A percentile compares a stretch with the other conserved stretches of the same genome.
Evolutionary conservation across 2,329 filamentous ascomycete genomes (phyloP).

Genomic region (Fusarium multiceps): DNA sequence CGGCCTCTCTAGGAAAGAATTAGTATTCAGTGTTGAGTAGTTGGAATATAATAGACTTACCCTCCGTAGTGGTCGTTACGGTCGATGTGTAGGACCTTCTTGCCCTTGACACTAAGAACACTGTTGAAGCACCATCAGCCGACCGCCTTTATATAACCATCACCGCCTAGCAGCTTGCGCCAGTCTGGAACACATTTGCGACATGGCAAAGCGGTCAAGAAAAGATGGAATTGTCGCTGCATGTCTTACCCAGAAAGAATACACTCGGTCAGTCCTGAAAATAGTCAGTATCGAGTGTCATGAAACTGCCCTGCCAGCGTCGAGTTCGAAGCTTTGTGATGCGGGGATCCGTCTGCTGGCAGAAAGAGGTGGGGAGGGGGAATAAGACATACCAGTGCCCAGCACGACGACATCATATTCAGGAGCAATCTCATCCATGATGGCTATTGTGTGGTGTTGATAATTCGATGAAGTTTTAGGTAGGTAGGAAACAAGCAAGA

Average conservation of each 20-base stretch:
- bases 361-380: slow-evolving; percentile 24
- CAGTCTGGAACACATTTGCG: slow-evolving; percentile 8
- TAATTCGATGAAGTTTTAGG: slow-evolving; percentile 10
- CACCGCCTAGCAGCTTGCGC: slow-evolving; percentile 26
- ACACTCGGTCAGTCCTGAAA: slow-evolving; percentile 92
- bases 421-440: slow-evolving; percentile 96
- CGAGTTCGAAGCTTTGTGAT: slow-evolving; percentile 32
- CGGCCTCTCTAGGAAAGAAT: slow-evolving; percentile 75
- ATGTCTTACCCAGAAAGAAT: slow-evolving; percentile 89
- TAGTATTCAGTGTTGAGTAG: slow-evolving; percentile 22
- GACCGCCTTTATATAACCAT: slow-evolving; percentile 40
- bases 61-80: slow-evolving; percentile 98
- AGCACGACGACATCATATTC: slow-evolving; percentile 99
- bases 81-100: slow-evolving; percentile 99
- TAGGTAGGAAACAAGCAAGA: slow-evolving; percentile 3
- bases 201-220: slow-evolving; percentile 1
- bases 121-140: slow-evolving; percentile 52
- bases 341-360: slow-evolving; percentile 38
- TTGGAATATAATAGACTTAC: slow-evolving; percentile 64
- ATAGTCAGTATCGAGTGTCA: slow-evolving; percentile 40
- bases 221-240: background rate
- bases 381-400: slow-evolving; percentile 84
- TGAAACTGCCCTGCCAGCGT: slow-evolving; percentile 4
- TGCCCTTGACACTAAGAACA: slow-evolving; percentile 97
- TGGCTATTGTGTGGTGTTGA: slow-evolving; percentile 30